phyloP scores from a whole-genome alignment of 768 basidiomycete species.

The Tricholoma terreum region DNA sequence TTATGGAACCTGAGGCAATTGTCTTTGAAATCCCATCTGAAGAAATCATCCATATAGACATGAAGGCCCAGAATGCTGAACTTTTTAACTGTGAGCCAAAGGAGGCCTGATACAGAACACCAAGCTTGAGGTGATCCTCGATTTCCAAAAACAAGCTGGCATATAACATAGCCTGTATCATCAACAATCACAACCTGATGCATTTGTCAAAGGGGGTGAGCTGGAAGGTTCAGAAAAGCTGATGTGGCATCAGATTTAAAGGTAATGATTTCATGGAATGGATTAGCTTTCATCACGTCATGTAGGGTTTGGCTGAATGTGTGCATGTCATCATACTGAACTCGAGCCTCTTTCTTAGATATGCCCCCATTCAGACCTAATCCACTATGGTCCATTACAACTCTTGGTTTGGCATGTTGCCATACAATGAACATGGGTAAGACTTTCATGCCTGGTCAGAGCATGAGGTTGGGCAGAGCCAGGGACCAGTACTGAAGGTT shows the following conservation, averaged over 20 bases:
- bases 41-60: constrained; percentile 27
- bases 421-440: neutral
- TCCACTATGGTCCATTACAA: neutral
- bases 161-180: too few species aligned
- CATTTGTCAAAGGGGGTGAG: neutral
- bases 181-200: neutral
- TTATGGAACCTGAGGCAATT: too few species aligned
- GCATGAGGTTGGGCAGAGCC: neutral
- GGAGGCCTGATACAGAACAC: neutral
- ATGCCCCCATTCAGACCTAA: neutral
- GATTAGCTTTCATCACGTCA: neutral
- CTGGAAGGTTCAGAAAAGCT: neutral
- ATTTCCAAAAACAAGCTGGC: too few species aligned
- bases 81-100: neutral
- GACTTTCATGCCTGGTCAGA: neutral
- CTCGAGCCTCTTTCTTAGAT: neutral
- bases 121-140: neutral
- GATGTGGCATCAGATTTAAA: neutral
- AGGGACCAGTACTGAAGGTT: neutral
- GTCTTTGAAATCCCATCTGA: too few species aligned
- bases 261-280: too few species aligned
- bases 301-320: neutral
- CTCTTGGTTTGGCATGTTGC: neutral
- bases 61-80: constrained; percentile 14
- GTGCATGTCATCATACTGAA: neutral